Percentiles rank a stretch among this genome's conserved stretches.
These are phyloP conservation scores for Zhuliangozyma parablackwelliae DNA, from an alignment of 1,139 yeast species.

Conservation along the genomic window DNA sequence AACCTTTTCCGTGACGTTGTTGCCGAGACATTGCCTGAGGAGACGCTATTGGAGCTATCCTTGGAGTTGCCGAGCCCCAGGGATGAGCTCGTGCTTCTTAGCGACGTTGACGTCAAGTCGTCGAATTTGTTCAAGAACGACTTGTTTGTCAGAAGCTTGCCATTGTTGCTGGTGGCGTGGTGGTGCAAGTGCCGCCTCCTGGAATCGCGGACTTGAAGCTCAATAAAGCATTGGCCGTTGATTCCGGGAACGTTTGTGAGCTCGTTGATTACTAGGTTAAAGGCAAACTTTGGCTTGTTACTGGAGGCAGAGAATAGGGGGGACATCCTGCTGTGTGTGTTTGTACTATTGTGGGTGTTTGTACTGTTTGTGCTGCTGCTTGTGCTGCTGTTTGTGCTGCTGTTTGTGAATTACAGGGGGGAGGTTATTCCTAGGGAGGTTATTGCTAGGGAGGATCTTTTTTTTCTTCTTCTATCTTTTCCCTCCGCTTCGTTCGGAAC, in stretches of 20 bases:
- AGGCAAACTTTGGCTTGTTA: conserved; percentile 47
- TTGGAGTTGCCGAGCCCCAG: not conserved
- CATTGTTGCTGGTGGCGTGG: conserved; percentile 3
- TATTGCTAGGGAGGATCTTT: too few species aligned
- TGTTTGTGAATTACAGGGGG: too few species aligned
- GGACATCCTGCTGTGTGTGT: not conserved
- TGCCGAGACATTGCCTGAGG: conserved; percentile 27
- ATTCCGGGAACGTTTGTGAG: conserved; percentile 80
- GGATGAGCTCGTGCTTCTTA: not conserved
- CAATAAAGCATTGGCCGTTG: conserved; percentile 63
- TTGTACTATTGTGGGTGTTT: too few species aligned
- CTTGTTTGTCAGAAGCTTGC: conserved; percentile 2
- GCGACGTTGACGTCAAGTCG: conserved; percentile 2
- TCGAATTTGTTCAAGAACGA: conserved; percentile 10
- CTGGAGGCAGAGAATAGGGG: conserved; percentile 1
- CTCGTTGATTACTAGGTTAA: conserved; percentile 60
- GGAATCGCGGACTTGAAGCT: conserved; percentile 35
- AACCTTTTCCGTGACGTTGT: conserved; percentile 32
- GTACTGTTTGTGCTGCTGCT: too few species aligned
- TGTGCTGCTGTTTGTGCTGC: too few species aligned
- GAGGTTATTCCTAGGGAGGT: too few species aligned
- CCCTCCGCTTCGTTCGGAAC: too few species aligned
- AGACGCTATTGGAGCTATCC: not conserved
- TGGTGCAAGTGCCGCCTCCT: conserved; percentile 6
- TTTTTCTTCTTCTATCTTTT: too few species aligned